Evolutionary conservation across 2,329 filamentous ascomycete genomes (phyloP).

Genomic region (Trichophyton rubrum): DNA sequence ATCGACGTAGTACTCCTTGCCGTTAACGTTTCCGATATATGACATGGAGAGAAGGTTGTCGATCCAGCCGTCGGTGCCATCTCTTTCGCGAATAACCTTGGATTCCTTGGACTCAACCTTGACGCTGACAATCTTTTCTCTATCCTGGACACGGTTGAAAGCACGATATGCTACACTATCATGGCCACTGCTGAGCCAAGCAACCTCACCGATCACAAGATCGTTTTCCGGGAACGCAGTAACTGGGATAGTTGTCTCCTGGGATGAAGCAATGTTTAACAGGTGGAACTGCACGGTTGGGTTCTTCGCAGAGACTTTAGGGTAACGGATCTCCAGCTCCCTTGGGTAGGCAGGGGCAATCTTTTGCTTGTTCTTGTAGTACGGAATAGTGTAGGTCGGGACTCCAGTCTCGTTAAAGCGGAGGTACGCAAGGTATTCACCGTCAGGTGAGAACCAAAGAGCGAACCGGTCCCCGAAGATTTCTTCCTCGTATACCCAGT

Average conservation of each 20-base stretch:
- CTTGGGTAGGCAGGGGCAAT: slow-evolving; percentile 49
- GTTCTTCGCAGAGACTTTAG: slow-evolving; percentile 56
- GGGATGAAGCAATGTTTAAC: slow-evolving; percentile 39
- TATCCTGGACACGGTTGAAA: slow-evolving; percentile 57
- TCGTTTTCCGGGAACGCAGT: slow-evolving; percentile 49
- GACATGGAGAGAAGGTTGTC: slow-evolving; percentile 38
- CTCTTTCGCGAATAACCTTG: slow-evolving; percentile 42
- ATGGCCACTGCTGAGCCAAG: slow-evolving; percentile 53
- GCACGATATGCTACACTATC: slow-evolving; percentile 51
- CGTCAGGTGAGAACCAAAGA: slow-evolving; percentile 85
- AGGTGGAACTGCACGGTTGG: slow-evolving; percentile 52
- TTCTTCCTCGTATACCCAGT: slow-evolving; percentile 87
- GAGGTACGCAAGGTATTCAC: slow-evolving; percentile 72
- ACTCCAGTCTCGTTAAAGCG: slow-evolving; percentile 70
- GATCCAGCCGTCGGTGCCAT: slow-evolving; percentile 50
- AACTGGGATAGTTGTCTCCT: slow-evolving; percentile 38
- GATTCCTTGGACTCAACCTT: slow-evolving; percentile 39
- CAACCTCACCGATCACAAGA: slow-evolving; percentile 54
- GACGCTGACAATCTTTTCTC: slow-evolving; percentile 50
- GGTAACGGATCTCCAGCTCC: slow-evolving; percentile 53
- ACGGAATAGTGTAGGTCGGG: slow-evolving; percentile 52
- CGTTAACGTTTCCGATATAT: slow-evolving; percentile 32
- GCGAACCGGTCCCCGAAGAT: slow-evolving; percentile 63
- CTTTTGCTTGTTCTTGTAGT: slow-evolving; percentile 49
- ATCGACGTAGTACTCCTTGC: slow-evolving; percentile 48